phyloP scores from a whole-genome alignment of 73 alveolate species.

The Paramecium sexaurelia region DNA sequence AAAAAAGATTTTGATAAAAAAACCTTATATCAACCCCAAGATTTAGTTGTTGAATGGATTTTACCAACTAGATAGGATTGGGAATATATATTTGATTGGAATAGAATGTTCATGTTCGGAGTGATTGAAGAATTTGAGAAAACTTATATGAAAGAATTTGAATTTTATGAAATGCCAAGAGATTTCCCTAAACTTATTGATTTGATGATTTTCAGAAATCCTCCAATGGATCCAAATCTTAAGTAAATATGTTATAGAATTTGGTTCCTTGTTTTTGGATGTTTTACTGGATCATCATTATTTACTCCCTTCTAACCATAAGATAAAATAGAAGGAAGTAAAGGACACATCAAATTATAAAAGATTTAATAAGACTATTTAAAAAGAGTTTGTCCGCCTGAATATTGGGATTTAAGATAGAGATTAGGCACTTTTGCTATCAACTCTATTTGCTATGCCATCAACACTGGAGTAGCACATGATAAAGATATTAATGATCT shows the following conservation, averaged over 20 bases:
- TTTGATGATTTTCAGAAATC: constrained; percentile 10
- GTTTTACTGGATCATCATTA: constrained; percentile 23
- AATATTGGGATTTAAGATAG: neutral
- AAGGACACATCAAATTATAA: neutral
- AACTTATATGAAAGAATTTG: neutral
- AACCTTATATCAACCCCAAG: neutral
- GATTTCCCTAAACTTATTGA: neutral
- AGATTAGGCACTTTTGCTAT: neutral
- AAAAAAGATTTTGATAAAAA: constrained; percentile 18
- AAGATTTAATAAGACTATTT: neutral
- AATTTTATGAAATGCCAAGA: neutral
- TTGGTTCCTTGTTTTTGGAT: constrained; percentile 18
- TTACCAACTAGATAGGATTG: neutral
- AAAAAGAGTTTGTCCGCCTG: neutral
- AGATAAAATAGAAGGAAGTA: neutral
- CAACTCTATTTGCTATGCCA: neutral
- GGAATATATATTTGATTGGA: constrained; percentile 37
- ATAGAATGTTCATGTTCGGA: neutral
- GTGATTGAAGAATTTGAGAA: neutral
- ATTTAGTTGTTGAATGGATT: neutral
- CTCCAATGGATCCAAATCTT: constrained; percentile 39
- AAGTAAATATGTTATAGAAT: neutral
- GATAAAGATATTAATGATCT: constrained; percentile 53
- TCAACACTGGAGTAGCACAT: neutral
- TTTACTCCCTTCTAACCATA: neutral